Evolutionary conservation across 139 green algal species (phyloP), one percentile per base, ranked within the genome.

Genomic region (Chlorella sp.): DNA sequence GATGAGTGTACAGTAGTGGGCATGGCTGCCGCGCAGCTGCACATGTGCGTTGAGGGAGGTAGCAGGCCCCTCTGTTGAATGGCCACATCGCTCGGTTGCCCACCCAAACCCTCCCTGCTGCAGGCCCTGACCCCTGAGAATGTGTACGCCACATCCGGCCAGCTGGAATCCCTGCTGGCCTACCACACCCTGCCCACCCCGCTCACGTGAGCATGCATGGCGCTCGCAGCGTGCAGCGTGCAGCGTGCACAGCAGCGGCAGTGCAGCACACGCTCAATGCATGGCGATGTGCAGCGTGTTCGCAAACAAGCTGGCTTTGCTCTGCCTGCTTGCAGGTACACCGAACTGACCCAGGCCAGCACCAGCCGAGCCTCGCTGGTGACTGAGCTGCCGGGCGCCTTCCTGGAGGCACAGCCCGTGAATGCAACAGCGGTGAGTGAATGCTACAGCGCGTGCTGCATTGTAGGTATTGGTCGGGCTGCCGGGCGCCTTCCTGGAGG

Each of bases 171-270:
- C 9, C 16, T 82, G 34, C 75, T 82, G 56, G 75, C 75, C 56
- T 82, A 71, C 75, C 75, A 82, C 75, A 57, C 75, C 25, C 75
- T 82, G 56, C 57, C 57, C 12, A 56, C 71, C 57, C 75, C 75
- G 1, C 56, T 82, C 34, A 82, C 56, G 75, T 36, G 56, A 32
- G 69, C 63, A 36, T 13, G 63, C 63, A 30, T 69, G 25, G 13
- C 5, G 20, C 20, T 67, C 23, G 2, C 21, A 67, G 23, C 30
- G 30, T 73, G 69, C 17, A 2, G 15, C 17, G 69, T 13, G 1
- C 2, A 32, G 60, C 4, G 60, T 9, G 25, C 32, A n/a, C 64
- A n/a, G 64, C 64, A 39, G 13, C 5, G n/a, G 28, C 39, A 15
- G 28, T 25, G 2, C 32, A 47, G 16, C 67, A 44, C 44, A 28